Conservation (phyloP, 768 basidiomycete genomes). For the Lactifluus rugatus region DNA sequence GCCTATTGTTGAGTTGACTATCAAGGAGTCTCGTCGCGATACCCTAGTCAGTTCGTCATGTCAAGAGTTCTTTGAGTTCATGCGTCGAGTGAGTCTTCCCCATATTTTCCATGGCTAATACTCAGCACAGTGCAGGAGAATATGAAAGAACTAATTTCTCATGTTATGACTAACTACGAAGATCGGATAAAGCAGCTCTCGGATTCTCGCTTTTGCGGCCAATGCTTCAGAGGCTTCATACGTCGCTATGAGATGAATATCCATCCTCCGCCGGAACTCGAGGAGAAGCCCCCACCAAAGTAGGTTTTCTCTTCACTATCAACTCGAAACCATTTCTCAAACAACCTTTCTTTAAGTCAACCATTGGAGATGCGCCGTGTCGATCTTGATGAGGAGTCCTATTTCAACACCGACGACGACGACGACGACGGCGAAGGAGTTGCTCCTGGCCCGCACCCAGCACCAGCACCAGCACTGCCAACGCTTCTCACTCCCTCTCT, state of each 20-base stretch:
- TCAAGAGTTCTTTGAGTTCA: constrained; percentile 90
- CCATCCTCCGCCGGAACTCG: constrained; percentile 55
- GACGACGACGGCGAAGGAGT: constrained; percentile 42
- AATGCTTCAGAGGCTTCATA: constrained; percentile 64
- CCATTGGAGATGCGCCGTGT: constrained; percentile 33
- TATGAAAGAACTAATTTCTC: constrained; percentile 71
- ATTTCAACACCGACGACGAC: constrained; percentile 86
- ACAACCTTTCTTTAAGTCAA: neutral
- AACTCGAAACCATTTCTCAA: neutral
- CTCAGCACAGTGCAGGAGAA: constrained; percentile 53
- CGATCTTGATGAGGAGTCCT: constrained; percentile 82
- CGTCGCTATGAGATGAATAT: constrained; percentile 88
- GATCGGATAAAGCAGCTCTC: constrained; percentile 54
- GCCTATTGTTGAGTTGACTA: constrained; percentile 76
- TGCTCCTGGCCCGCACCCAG: constrained; percentile 22
- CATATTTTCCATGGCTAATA: constrained; percentile 2
- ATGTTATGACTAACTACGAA: constrained; percentile 74
- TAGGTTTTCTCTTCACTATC: constrained; percentile 23
- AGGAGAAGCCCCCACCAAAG: constrained; percentile 32
- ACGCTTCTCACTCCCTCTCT: constrained; percentile 22
- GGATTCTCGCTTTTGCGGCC: constrained; percentile 47
- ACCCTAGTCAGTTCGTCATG: constrained; percentile 92
- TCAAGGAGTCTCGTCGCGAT: constrained; percentile 75
- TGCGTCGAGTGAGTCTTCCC: constrained; percentile 57
- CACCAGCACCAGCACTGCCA: constrained; percentile 2